Conservation (phyloP, 176 grass and related monocot species). For the Cymbopogon citratus region DNA sequence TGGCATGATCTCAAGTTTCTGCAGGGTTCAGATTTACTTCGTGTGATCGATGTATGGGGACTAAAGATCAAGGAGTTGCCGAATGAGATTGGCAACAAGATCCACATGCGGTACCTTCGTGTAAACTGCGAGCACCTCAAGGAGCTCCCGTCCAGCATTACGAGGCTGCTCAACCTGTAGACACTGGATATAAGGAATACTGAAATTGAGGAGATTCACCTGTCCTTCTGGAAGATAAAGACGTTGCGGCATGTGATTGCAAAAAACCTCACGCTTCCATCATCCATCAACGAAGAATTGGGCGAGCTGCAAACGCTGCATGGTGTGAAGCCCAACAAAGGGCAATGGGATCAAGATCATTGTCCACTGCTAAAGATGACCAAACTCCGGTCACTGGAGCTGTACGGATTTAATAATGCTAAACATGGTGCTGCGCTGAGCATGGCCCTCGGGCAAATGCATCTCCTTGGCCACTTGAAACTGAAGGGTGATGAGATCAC, state of each 20-base stretch:
- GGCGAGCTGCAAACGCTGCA: background rate
- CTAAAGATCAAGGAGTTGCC: background rate
- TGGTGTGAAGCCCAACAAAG: background rate
- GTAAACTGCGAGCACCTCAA: background rate
- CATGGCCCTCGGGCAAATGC: background rate
- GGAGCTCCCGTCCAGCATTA: background rate
- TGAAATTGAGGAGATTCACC: background rate
- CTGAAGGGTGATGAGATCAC: background rate
- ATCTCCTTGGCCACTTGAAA: background rate
- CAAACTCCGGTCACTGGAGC: slow-evolving; percentile 6
- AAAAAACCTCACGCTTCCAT: background rate
- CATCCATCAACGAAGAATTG: background rate
- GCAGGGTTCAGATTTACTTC: background rate
- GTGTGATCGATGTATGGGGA: background rate
- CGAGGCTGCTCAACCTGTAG: background rate
- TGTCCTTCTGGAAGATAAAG: background rate
- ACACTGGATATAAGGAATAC: background rate
- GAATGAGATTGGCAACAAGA: background rate
- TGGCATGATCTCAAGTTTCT: background rate
- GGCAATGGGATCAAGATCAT: background rate
- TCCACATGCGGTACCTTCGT: background rate
- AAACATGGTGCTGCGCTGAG: background rate
- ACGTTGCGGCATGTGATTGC: background rate
- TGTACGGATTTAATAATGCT: background rate
- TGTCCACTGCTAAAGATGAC: background rate